These are phyloP conservation scores for Euptelea pleiosperma DNA, from an alignment of 164 flowering plant genomes.

Conservation along the genomic window DNA sequence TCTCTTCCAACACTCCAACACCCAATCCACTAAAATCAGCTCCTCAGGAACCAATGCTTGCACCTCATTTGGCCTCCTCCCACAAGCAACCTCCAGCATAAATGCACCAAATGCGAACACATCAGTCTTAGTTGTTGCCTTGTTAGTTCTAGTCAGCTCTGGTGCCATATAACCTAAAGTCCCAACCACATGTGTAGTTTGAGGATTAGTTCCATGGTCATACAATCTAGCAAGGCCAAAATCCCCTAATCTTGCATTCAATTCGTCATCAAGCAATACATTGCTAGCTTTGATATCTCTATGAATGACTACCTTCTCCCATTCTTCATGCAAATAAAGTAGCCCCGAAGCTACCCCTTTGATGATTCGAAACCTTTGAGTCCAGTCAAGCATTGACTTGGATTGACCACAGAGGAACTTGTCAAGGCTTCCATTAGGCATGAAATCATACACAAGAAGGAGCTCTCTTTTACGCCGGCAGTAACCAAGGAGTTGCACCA, in stretches of 20 bases:
- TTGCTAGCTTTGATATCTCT: too few species aligned
- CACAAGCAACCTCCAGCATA: conserved; percentile 9
- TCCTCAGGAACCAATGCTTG: background rate
- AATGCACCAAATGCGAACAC: conserved; percentile 15
- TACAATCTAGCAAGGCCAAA: conserved; percentile 15
- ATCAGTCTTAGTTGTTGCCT: conserved; percentile 6
- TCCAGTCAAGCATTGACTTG: too few species aligned
- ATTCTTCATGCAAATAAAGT: too few species aligned
- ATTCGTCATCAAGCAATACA: too few species aligned
- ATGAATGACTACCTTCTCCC: too few species aligned
- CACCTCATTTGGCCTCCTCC: background rate
- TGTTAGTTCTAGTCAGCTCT: conserved; percentile 1
- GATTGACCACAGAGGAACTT: too few species aligned
- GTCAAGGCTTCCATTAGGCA: too few species aligned
- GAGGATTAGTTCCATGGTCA: conserved; percentile 11
- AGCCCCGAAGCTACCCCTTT: too few species aligned
- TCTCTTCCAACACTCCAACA: background rate
- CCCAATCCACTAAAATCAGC: conserved; percentile 6
- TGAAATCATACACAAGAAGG: too few species aligned
- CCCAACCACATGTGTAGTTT: conserved; percentile 17
- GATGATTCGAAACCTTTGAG: too few species aligned
- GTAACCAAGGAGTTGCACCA: too few species aligned
- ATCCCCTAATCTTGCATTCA: conserved; percentile 14
- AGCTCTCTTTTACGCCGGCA: too few species aligned
- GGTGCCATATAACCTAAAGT: conserved; percentile 17